A percentile compares a stretch with the other conserved stretches of the same genome.
Evolutionary conservation across 2,329 filamentous ascomycete species (phyloP).

Genomic region (Thelonectria blattea): DNA sequence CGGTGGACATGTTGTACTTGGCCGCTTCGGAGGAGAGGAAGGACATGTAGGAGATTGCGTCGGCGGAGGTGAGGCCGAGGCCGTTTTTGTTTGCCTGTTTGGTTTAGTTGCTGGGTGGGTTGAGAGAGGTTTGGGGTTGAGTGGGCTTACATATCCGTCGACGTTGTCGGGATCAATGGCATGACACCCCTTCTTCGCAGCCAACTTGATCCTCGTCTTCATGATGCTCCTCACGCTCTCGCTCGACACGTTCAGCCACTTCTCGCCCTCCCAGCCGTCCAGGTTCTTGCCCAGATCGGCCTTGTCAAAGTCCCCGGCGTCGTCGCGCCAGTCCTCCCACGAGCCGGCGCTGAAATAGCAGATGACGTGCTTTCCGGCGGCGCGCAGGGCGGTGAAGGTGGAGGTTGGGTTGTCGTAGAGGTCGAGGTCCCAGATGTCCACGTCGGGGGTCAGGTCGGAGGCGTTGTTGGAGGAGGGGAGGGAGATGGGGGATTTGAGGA

Average conservation of each 20-base stretch:
- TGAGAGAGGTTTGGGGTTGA: neutral
- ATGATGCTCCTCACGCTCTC: constrained; percentile 68
- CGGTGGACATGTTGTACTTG: constrained; percentile 62
- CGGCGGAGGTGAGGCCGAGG: constrained; percentile 60
- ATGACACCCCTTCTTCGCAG: constrained; percentile 67
- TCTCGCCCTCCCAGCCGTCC: constrained; percentile 70
- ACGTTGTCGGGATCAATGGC: constrained; percentile 76
- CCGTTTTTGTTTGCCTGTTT: constrained; percentile 64
- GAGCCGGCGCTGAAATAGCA: constrained; percentile 79
- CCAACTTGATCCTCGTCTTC: constrained; percentile 63
- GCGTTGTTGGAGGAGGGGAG: constrained; percentile 47
- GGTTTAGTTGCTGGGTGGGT: neutral
- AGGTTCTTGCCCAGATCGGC: constrained; percentile 64
- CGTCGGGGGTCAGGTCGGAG: constrained; percentile 47
- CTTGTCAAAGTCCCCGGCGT: constrained; percentile 59
- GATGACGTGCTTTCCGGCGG: constrained; percentile 65
- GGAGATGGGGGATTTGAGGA: constrained; percentile 54
- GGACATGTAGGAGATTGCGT: constrained; percentile 64
- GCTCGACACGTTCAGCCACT: constrained; percentile 68
- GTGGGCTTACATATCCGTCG: constrained; percentile 64
- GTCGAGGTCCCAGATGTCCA: constrained; percentile 56
- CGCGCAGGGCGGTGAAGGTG: constrained; percentile 61
- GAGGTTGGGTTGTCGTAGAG: constrained; percentile 59
- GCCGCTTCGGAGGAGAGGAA: constrained; percentile 64
- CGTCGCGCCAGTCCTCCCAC: constrained; percentile 68